Conservation (phyloP, 2,329 filamentous ascomycete species). For the Exophiala alcalophila region DNA sequence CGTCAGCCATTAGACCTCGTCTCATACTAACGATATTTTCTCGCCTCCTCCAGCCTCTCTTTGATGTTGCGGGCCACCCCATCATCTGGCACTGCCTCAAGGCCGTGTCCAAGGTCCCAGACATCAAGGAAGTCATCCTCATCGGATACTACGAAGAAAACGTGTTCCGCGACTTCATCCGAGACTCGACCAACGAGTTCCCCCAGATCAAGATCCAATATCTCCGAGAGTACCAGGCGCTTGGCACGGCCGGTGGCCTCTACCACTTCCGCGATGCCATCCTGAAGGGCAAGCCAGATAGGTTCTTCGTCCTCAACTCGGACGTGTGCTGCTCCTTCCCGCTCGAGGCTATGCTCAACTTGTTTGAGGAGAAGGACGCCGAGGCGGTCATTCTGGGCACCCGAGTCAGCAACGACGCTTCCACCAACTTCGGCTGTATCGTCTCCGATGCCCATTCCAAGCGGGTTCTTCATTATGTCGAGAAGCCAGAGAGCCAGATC, state of each 20-base stretch:
- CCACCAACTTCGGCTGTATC: conserved; percentile 96
- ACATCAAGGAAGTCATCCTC: conserved; percentile 93
- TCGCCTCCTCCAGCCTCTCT: conserved; percentile 67
- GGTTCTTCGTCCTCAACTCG: conserved; percentile 95
- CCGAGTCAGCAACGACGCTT: conserved; percentile 82
- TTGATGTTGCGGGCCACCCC: conserved; percentile 95
- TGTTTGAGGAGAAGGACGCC: conserved; percentile 92
- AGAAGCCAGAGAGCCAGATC: conserved; percentile 97
- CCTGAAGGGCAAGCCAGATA: conserved; percentile 89
- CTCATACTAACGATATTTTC: background rate
- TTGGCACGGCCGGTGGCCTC: conserved; percentile 91
- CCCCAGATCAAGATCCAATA: conserved; percentile 89
- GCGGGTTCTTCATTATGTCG: conserved; percentile 96
- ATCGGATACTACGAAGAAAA: conserved; percentile 98
- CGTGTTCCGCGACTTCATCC: conserved; percentile 97
- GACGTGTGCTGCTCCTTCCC: conserved; percentile 99
- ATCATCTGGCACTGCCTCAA: conserved; percentile 98
- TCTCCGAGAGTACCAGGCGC: conserved; percentile 92
- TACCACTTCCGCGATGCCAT: conserved; percentile 99
- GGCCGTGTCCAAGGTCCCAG: conserved; percentile 83
- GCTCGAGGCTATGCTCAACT: conserved; percentile 87
- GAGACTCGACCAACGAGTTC: conserved; percentile 79
- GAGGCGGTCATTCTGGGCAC: conserved; percentile 96
- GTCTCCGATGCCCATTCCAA: conserved; percentile 91
- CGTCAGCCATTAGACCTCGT: conserved; percentile 2